Conservation (phyloP, 2,329 filamentous ascomycete species). For the Aureobasidium sp. region DNA sequence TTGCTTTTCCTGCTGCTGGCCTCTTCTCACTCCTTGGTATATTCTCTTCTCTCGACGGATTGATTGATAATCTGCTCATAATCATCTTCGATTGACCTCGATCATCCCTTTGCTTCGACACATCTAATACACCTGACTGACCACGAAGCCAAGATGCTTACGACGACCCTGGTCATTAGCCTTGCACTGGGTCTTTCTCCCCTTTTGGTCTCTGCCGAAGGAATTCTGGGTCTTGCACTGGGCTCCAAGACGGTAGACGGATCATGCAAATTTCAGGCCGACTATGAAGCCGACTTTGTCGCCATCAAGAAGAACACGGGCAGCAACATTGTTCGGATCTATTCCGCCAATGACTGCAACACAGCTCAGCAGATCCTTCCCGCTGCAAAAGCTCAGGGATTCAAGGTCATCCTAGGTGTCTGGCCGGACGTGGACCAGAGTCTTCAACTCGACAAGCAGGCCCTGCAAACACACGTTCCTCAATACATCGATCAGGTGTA, state of each 20-base stretch:
- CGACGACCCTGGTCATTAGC: slow-evolving; percentile 21
- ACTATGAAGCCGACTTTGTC: slow-evolving; percentile 61
- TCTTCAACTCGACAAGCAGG: slow-evolving; percentile 54
- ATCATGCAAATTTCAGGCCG: slow-evolving; percentile 53
- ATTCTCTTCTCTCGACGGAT: not conserved
- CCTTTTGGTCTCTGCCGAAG: slow-evolving; percentile 29
- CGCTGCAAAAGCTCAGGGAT: slow-evolving; percentile 56
- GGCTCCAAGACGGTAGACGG: slow-evolving; percentile 57
- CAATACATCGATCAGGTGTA: slow-evolving; percentile 54
- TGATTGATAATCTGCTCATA: not conserved
- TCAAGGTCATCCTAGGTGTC: slow-evolving; percentile 63
- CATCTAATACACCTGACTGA: not conserved
- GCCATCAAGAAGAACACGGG: slow-evolving; percentile 47
- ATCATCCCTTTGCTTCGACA: slow-evolving; percentile 5
- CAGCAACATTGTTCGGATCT: slow-evolving; percentile 56
- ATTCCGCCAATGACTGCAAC: slow-evolving; percentile 61
- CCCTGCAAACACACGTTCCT: slow-evolving; percentile 45
- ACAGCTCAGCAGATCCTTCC: slow-evolving; percentile 56
- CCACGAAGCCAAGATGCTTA: slow-evolving; percentile 21
- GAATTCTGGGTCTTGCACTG: slow-evolving; percentile 58
- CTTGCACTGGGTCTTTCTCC: slow-evolving; percentile 24
- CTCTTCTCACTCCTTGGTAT: slow-evolving; percentile 3
- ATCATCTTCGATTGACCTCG: not conserved
- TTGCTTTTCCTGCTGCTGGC: not conserved
- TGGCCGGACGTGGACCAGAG: slow-evolving; percentile 61